phyloP scores from a whole-genome alignment of 164 flowering plant species.

The Vitis cinerea region DNA sequence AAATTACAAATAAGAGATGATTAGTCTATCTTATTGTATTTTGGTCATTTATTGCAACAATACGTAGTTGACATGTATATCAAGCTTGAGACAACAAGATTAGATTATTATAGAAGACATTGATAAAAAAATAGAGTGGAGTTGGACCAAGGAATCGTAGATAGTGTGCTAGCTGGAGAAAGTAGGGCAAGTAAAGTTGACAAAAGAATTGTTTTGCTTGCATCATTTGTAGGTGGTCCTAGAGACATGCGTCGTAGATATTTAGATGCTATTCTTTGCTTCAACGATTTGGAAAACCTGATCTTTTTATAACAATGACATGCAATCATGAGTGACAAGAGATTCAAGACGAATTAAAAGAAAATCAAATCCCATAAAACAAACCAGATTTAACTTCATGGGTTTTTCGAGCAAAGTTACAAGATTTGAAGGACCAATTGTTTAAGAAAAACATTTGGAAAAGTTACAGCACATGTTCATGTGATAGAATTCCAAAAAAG shows the following conservation, averaged over 20 bases:
- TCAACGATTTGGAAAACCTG: neutral
- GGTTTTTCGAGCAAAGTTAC: slow-evolving; percentile 9
- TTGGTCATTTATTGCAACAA: neutral
- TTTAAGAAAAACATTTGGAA: slow-evolving; percentile 2
- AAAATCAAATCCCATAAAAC: neutral
- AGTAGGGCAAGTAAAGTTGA: neutral
- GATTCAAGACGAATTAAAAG: slow-evolving; percentile 4
- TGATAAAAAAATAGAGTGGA: too few relatives aligned
- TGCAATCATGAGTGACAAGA: slow-evolving; percentile 13
- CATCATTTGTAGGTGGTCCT: neutral
- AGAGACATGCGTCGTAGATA: neutral
- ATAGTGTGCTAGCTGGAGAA: too few relatives aligned
- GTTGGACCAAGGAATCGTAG: too few relatives aligned
- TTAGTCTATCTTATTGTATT: neutral
- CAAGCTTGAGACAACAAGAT: neutral
- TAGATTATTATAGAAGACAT: neutral
- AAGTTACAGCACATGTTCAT: slow-evolving; percentile 1
- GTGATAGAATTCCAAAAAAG: slow-evolving; percentile 14
- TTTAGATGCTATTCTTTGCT: neutral
- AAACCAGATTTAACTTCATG: slow-evolving; percentile 5
- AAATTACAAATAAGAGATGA: neutral
- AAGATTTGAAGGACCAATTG: slow-evolving; percentile 13
- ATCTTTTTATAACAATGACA: too few relatives aligned
- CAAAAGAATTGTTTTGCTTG: neutral
- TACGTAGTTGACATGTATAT: neutral